A percentile compares a stretch with the other conserved stretches of the same genome.
Conservation (phyloP, 2,329 filamentous ascomycete genomes). For the Fusarium armeniacum region DNA sequence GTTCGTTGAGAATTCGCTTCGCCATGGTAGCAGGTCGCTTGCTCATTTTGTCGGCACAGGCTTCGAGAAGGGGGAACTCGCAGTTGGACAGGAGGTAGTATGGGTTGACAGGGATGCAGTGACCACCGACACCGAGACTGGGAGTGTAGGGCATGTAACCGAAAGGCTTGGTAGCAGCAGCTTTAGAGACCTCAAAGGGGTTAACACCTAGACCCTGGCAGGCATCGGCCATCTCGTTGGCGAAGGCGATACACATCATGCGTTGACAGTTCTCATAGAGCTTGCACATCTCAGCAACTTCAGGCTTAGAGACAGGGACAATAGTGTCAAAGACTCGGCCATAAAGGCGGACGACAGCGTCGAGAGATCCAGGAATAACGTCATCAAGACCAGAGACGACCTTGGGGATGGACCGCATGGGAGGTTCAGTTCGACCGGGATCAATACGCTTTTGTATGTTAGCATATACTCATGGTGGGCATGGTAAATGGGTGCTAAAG, state of each 20-base stretch:
- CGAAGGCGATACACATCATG: conserved; percentile 67
- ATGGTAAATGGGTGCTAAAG: fast-evolving
- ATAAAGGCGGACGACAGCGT: conserved; percentile 61
- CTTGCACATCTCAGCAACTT: conserved; percentile 70
- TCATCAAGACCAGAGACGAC: conserved; percentile 66
- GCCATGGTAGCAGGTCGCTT: conserved; percentile 53
- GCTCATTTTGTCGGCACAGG: conserved; percentile 60
- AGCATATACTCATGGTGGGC: not conserved
- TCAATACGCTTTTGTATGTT: conserved; percentile 60
- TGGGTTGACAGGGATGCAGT: conserved; percentile 69
- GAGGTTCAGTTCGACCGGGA: conserved; percentile 60
- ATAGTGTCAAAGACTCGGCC: conserved; percentile 60
- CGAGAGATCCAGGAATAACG: conserved; percentile 59
- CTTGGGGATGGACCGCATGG: conserved; percentile 64
- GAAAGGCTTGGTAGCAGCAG: conserved; percentile 66
- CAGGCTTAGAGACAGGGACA: conserved; percentile 63
- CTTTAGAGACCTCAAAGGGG: conserved; percentile 63
- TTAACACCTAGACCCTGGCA: conserved; percentile 61
- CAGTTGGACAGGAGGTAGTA: conserved; percentile 65
- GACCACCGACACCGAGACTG: conserved; percentile 65
- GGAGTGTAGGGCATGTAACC: conserved; percentile 65
- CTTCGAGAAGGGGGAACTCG: conserved; percentile 61
- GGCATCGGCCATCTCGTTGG: conserved; percentile 69
- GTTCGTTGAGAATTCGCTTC: conserved; percentile 8
- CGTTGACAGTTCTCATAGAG: conserved; percentile 70